phyloP scores from a whole-genome alignment of 1,284 basidiomycete genomes.

The Chalciporus piperatoides region DNA sequence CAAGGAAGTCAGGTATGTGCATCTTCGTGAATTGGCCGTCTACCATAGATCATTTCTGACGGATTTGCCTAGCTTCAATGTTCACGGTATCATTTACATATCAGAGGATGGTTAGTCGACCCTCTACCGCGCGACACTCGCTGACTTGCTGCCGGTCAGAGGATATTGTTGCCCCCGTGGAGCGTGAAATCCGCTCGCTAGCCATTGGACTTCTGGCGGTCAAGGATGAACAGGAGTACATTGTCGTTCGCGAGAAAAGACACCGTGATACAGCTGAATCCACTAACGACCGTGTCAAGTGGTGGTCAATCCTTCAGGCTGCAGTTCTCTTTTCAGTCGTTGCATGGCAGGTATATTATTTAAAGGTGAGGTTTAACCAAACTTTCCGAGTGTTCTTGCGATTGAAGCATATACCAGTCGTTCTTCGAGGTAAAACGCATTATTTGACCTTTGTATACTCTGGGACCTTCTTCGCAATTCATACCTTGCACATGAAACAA shows the following conservation, averaged over 20 bases:
- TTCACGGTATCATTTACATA: slow-evolving; percentile 95
- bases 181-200: slow-evolving; percentile 91
- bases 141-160: slow-evolving; percentile 21
- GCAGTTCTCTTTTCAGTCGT: slow-evolving; percentile 87
- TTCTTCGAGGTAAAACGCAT: slow-evolving; percentile 96
- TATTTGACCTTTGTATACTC: slow-evolving; percentile 47
- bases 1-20: slow-evolving; percentile 84
- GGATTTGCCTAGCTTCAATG: slow-evolving; percentile 78
- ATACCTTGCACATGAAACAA: neutral
- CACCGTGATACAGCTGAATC: slow-evolving; percentile 96
- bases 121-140: slow-evolving; percentile 14
- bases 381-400: neutral
- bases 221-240: slow-evolving; percentile 99
- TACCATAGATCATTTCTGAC: neutral
- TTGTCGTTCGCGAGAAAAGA: slow-evolving; percentile 88
- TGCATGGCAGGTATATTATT: slow-evolving; percentile 97
- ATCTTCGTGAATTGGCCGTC: neutral
- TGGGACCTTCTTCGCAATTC: slow-evolving; percentile 1
- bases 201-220: slow-evolving; percentile 83
- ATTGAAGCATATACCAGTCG: slow-evolving; percentile 45
- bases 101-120: slow-evolving; percentile 69
- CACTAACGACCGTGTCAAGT: slow-evolving; percentile 95
- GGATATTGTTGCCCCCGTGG: slow-evolving; percentile 89
- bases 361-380: slow-evolving; percentile 64
- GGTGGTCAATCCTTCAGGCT: slow-evolving; percentile 96